Evolutionary conservation across 306 rosid species (phyloP), one percentile per base, ranked within the genome.

Genomic region (Trichosanthes truncata): DNA sequence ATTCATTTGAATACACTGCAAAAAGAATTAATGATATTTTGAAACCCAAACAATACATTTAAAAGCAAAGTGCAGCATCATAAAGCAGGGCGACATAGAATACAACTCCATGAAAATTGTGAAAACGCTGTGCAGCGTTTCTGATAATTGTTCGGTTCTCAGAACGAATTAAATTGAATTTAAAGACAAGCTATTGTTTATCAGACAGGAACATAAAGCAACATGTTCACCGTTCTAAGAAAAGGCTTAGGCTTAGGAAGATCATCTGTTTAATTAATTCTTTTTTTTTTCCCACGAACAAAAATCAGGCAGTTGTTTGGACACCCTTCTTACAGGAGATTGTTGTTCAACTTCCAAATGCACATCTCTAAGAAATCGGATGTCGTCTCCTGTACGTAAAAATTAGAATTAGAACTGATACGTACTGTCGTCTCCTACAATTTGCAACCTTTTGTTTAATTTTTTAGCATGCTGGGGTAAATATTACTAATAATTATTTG

Each of bases 361-460:
- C 83, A 25, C 62, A 66, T 73, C 81, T 82, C 92, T 93, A 89
- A 77, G 90, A 84, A 49, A 92, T 85, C 1, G 98, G 97, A 83
- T 93, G 97, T 80, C 97, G 89, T 81, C 98, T 93, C 97, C 97
- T 92, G 94, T 88, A 88, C 77, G 77, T 78, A 51, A 18, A 74
- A 17, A 10, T 49, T 8, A 74, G 46, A 38, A 40, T 18, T 0
- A 10, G 1, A 72, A 49, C 45, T 1, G 5, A 8, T 36, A 18
- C 74, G 1, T 62, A 66, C 14, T 56, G 31, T 21, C 62, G 1
- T 63, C 71, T 63, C 46, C 25, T 33, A 31, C 46, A 6, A 65
- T 65, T 35, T 35, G 15, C 26, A 9, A 36, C 46, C 38, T 66
- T 35, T 17, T 31, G 41, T 62, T 29, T 29, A 31, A 62, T 31